phyloP scores from a whole-genome alignment of 768 basidiomycete genomes.

The Pisolithus tinctorius region DNA sequence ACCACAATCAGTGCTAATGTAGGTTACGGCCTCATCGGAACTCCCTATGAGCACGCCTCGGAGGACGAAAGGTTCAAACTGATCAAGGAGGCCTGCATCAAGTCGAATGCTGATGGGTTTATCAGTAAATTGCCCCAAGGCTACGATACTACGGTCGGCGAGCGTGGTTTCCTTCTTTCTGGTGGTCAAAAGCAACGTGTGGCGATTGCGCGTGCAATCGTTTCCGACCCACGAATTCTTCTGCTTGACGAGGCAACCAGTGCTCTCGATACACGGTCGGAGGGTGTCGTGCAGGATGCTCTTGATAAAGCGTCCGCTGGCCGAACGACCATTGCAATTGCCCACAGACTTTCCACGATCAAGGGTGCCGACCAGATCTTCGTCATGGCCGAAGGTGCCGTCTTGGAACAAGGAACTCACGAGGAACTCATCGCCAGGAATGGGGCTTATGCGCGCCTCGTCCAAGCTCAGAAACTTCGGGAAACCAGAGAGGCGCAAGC shows the following conservation, averaged over 20 bases:
- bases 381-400: slow-evolving; percentile 83
- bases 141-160: slow-evolving; percentile 85
- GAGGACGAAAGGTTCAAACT: slow-evolving; percentile 71
- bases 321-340: slow-evolving; percentile 76
- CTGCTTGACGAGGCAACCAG: slow-evolving; percentile 88
- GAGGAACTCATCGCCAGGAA: slow-evolving; percentile 51
- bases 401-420: slow-evolving; percentile 80
- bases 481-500: slow-evolving; percentile 37
- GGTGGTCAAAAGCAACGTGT: slow-evolving; percentile 87
- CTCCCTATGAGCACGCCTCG: slow-evolving; percentile 54
- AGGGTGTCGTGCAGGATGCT: slow-evolving; percentile 86
- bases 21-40: slow-evolving; percentile 78
- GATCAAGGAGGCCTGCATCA: slow-evolving; percentile 83
- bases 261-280: slow-evolving; percentile 81
- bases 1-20: slow-evolving; percentile 81
- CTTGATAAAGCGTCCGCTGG: slow-evolving; percentile 78
- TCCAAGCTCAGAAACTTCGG: slow-evolving; percentile 74
- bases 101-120: slow-evolving; percentile 86
- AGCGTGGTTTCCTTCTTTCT: slow-evolving; percentile 78
- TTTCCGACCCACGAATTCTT: slow-evolving; percentile 79
- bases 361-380: slow-evolving; percentile 79
- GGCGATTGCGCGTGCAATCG: slow-evolving; percentile 86
- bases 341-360: slow-evolving; percentile 77
- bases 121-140: slow-evolving; percentile 72
- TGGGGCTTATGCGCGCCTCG: slow-evolving; percentile 72